These are phyloP conservation scores for Tolypocladium album DNA, from an alignment of 2,329 filamentous ascomycete species.

Conservation along the genomic window DNA sequence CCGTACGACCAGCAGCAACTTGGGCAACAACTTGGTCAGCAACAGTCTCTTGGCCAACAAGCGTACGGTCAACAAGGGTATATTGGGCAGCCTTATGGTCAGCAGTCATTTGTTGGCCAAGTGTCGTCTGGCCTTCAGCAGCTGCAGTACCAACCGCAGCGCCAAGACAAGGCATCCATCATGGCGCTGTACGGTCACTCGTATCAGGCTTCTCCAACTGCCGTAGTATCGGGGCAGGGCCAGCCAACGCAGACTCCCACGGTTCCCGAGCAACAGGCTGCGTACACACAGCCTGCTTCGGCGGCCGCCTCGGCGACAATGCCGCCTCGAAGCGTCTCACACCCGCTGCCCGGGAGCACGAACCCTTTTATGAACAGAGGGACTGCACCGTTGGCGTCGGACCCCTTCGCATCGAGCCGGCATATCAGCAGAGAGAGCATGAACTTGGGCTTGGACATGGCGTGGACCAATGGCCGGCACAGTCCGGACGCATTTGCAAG, in stretches of 20 bases:
- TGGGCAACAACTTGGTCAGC: slow-evolving; percentile 3
- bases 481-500: slow-evolving; percentile 74
- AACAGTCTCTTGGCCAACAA: slow-evolving; percentile 11
- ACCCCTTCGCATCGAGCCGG: slow-evolving; percentile 26
- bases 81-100: slow-evolving; percentile 15
- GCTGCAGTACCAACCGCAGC: slow-evolving; percentile 30
- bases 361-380: slow-evolving; percentile 45
- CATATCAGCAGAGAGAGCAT: slow-evolving; percentile 58
- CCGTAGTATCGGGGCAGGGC: slow-evolving; percentile 17
- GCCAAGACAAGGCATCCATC: slow-evolving; percentile 62
- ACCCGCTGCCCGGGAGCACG: slow-evolving; percentile 30
- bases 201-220: slow-evolving; percentile 34
- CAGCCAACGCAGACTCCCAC: slow-evolving; percentile 15
- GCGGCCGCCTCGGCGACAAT: slow-evolving; percentile 9
- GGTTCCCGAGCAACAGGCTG: slow-evolving; percentile 17
- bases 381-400: slow-evolving; percentile 20
- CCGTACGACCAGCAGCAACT: slow-evolving; percentile 12
- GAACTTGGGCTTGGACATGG: slow-evolving; percentile 51
- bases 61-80: slow-evolving; percentile 12
- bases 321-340: slow-evolving; percentile 18
- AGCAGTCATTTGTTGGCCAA: slow-evolving; percentile 9
- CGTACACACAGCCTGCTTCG: slow-evolving; percentile 13
- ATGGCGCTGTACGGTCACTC: slow-evolving; percentile 62
- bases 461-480: slow-evolving; percentile 59
- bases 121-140: slow-evolving; percentile 14